A percentile compares a stretch with the other conserved stretches of the same genome.
phyloP scores from a whole-genome alignment of 139 green algal species.

The Desmodesmus armatus region DNA sequence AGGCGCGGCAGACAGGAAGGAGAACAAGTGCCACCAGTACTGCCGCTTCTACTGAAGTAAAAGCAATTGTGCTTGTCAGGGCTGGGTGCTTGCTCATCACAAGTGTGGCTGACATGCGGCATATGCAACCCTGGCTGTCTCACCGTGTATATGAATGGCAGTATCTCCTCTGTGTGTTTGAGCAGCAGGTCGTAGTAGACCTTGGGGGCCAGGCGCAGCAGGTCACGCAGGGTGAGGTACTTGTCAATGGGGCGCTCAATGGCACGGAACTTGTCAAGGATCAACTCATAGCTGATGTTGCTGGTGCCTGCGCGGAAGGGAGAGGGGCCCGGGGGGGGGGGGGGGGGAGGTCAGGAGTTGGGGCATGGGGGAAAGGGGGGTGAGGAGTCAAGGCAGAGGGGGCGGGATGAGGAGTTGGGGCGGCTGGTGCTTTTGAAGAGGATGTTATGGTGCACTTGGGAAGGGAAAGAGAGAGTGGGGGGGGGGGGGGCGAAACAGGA shows the following conservation, averaged over 20 bases:
- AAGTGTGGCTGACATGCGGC: no score
- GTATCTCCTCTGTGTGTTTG: slow-evolving; percentile 77
- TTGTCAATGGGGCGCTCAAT: slow-evolving; percentile 60
- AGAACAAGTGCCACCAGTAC: no score
- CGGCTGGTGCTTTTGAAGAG: neutral
- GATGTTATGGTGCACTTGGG: neutral
- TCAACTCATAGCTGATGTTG: slow-evolving; percentile 14
- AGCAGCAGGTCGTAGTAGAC: slow-evolving; percentile 80
- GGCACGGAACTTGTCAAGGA: slow-evolving; percentile 37
- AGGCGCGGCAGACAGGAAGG: no score
- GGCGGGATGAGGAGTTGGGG: neutral
- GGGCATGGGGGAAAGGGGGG: neutral
- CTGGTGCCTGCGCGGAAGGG: slow-evolving; percentile 6
- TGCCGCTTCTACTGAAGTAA: no score
- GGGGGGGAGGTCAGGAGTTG: neutral
- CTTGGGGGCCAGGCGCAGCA: slow-evolving; percentile 53
- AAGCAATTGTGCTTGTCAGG: no score
- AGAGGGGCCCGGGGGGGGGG: neutral
- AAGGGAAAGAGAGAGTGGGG: neutral
- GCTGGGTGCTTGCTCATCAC: no score
- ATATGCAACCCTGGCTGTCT: no score
- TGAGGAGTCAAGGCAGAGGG: no score
- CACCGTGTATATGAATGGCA: slow-evolving; percentile 84
- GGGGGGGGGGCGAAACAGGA: no score
- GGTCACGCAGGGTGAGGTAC: slow-evolving; percentile 65